Base-by-base conservation (phyloP, 192 early-diverging fungal genomes). In the Podila horticola region DNA sequence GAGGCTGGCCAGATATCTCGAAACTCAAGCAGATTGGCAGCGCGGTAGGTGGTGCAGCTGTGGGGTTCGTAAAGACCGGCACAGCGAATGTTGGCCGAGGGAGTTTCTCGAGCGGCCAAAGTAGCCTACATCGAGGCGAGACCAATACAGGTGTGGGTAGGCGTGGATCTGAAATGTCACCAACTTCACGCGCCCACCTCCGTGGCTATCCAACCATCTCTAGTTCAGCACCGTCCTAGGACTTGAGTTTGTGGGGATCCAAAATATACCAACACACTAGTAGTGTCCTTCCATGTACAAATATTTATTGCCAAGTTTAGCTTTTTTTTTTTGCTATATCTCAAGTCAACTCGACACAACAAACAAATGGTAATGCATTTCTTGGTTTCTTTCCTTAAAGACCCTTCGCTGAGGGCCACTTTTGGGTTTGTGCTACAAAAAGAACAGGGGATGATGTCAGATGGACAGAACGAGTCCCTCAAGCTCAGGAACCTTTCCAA, bases 31-130 rank as follows among this genome's bases (percentile, higher is more conserved):
- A 63, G 26, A 59, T 81, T 24, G 77, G 77, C 17, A 81, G 71
- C 60, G 77, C 77, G 20, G 67, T 81, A 0, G 77, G 77, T 15
- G 77, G 77, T 30, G 77, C 77, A 28, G 77, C 77, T 4, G 77
- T 49, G 24, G 77, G 77, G 0, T 24, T 81, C 4, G 77, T 81
- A 9, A 72, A 59, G 24, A 55, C 52, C 36, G 71, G 71, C 9
- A 71, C 77, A 7, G 20, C 64, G 13, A 72, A 38, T 45, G 64
- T 74, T 12, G 58, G 62, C 7, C 49, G 51, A 12, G 36, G 15
- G 59, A 29, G 28, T 64, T 17, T 55, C 58, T 49, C 64, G 63
- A 55, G 45, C 52, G 4, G 52, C n/a, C 52, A 24, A 26, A 12
- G 24, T 55, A 7, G 24, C 20, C 24, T 24, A 1, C 52, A 55